Conservation (phyloP, 805 yeast species). For the Metschnikowia lachancei region DNA sequence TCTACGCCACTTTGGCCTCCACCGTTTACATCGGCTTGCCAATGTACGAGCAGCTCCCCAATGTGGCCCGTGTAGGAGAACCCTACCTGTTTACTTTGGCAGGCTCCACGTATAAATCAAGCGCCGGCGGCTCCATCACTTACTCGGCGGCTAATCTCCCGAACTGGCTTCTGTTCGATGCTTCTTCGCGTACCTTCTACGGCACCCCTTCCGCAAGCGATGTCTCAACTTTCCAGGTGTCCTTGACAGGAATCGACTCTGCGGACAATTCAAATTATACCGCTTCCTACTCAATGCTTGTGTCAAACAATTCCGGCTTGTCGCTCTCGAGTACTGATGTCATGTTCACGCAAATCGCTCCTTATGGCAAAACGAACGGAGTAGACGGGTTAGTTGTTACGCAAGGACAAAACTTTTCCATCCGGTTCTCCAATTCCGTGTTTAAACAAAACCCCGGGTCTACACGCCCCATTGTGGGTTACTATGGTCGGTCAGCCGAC, state of each 20-base stretch:
- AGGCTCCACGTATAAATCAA: constrained; percentile 58
- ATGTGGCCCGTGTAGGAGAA: constrained; percentile 72
- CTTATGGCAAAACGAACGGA: constrained; percentile 76
- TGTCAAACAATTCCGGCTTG: constrained; percentile 58
- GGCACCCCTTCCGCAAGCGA: constrained; percentile 62
- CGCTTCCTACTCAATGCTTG: constrained; percentile 55
- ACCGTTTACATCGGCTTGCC: constrained; percentile 68
- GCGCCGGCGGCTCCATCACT: constrained; percentile 41
- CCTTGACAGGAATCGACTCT: constrained; percentile 65
- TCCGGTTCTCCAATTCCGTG: constrained; percentile 60
- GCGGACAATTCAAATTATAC: constrained; percentile 45
- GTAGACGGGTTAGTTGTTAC: constrained; percentile 65
- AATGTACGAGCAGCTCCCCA: constrained; percentile 79
- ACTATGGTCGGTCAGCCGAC: constrained; percentile 78
- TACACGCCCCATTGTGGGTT: constrained; percentile 52
- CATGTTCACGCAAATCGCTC: constrained; percentile 52
- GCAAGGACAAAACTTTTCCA: constrained; percentile 65
- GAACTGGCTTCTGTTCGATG: constrained; percentile 74
- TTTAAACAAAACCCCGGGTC: constrained; percentile 49
- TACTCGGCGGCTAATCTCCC: constrained; percentile 66
- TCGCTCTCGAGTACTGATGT: constrained; percentile 40
- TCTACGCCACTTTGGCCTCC: constrained; percentile 26
- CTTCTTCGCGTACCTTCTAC: constrained; percentile 52
- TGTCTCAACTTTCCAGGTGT: constrained; percentile 41
- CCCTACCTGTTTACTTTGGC: constrained; percentile 65